Base-by-base conservation (phyloP, 2,329 filamentous ascomycete genomes). In the Zarea fungicola region DNA sequence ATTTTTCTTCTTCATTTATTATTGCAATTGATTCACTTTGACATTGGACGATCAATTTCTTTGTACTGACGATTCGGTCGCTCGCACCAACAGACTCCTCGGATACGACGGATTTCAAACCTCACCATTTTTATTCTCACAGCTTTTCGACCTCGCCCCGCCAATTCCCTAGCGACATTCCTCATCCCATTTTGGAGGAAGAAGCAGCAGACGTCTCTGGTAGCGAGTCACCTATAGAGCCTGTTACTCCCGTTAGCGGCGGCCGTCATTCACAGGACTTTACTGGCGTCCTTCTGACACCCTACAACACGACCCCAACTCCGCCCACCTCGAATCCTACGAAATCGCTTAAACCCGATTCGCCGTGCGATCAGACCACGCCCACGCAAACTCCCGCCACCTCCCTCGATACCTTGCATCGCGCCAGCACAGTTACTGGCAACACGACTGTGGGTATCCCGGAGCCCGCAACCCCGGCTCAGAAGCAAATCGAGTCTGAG, bases 211-310 rank as follows among this genome's bases (percentile, higher is more conserved):
- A 83, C n/a, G n/a, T n/a, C 60, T 81, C 78, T 8, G 74, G 77
- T 54, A 81, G 75, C 62, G 80, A 83, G 58, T 75, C 74, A 21
- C 68, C 72, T 48, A 76, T 77, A 65, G 81, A 84, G 55, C 81
- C 81, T 37, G 70, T 80, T 50, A 84, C 81, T 19, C 81, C 81
- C 41, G 74, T 80, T 52, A 83, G 80, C 58, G 70, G 69, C 57
- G 72, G 75, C 53, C 74, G 68, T 43, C 63, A 77, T 58, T 80
- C 78, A 40, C 74, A 75, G 50, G 76, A 80, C 55, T 80, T 81
- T 53, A 68, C 68, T 41, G 63, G 67, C 29, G 61, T 70, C 52
- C 68, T 41, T 23, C 19, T 48, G 21, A 42, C 36, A 13, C 43
- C 42, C 32, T 47, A 42, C 49, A 51, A 42, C 14, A 51, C 49